Evolutionary conservation across 345 rosid genomes (phyloP), one percentile per base, ranked within the genome.

Genomic region (Erodium maritimum): DNA sequence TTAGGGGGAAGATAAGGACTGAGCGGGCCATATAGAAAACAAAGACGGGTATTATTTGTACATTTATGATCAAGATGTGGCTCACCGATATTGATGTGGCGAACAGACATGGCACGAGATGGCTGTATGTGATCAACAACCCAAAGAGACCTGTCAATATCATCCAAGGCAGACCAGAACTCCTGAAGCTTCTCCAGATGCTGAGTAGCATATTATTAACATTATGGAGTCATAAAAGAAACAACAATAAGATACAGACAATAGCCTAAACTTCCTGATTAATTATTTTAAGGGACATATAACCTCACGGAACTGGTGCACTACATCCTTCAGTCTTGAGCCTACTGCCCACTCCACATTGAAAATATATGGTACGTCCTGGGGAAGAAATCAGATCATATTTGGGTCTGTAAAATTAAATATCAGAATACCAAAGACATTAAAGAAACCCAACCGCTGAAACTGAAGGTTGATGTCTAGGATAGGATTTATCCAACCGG

Each of bases 91-190:
- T 67, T 73, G 62, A 84, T 71, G 55, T 71, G 70, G 33, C 84
- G 81, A 67, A 54, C 54, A 59, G 76, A 22, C 37, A 65, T 62
- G 18, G 87, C 82, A 56, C 71, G 80, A 61, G 80, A 68, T 68
- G 79, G 59, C 33, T 73, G 73, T 54, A 77, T 75, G 42, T 54
- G 52, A 71, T 71, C 73, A 64, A 81, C 79, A 62, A 84, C 74
- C 68, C 74, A 73, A 37, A 90, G 78, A 66, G 81, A 82, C 51
- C 73, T 69, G 62, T 90, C 95, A 52, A 90, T 84, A 29, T 82
- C 90, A 19, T 87, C 90, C 75, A 90, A 71, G 60, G 82, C 74
- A 60, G 84, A 80, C 93, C 93, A 90, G 65, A 82, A 81, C 59
- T 80, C 84, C 67, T 77, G 80, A 65, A 90, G 86, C 59, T 57